Conservation (phyloP, 2,329 filamentous ascomycete genomes). For the Corinectria fuckeliana region DNA sequence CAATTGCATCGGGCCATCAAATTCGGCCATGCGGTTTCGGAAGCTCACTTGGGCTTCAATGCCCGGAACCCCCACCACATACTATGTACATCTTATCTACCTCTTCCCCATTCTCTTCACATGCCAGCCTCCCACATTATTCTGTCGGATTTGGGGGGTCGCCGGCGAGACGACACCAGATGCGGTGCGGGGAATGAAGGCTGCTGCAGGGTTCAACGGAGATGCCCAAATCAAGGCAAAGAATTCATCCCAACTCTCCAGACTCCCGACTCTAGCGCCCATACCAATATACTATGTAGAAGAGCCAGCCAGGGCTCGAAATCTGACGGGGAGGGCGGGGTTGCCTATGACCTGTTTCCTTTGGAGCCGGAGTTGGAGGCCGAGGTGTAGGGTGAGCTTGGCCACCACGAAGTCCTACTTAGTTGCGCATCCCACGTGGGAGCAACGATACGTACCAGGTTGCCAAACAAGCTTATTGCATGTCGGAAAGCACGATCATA, state of each 20-base stretch:
- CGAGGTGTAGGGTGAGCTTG: constrained; percentile 12
- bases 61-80: constrained; percentile 7
- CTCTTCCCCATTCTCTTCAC: constrained; percentile 21
- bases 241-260: constrained; percentile 7
- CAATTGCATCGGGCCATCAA: constrained; percentile 11
- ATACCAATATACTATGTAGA: constrained; percentile 10
- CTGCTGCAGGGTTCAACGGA: constrained; percentile 15
- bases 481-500: neutral
- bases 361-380: constrained; percentile 13
- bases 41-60: constrained; percentile 19
- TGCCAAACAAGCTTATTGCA: neutral
- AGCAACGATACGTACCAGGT: neutral
- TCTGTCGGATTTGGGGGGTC: constrained; percentile 12
- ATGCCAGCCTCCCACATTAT: constrained; percentile 11
- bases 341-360: constrained; percentile 20
- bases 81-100: constrained; percentile 2
- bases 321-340: constrained; percentile 20
- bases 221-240: constrained; percentile 20
- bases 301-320: constrained; percentile 11
- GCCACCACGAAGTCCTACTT: constrained; percentile 3
- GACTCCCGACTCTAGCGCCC: neutral
- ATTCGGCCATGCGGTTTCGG: constrained; percentile 5
- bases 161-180: constrained; percentile 16
- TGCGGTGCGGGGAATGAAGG: constrained; percentile 18
- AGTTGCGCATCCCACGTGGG: constrained; percentile 9